These are phyloP conservation scores for Torulaspora maleeae DNA, from an alignment of 805 yeast genomes.

Conservation along the genomic window DNA sequence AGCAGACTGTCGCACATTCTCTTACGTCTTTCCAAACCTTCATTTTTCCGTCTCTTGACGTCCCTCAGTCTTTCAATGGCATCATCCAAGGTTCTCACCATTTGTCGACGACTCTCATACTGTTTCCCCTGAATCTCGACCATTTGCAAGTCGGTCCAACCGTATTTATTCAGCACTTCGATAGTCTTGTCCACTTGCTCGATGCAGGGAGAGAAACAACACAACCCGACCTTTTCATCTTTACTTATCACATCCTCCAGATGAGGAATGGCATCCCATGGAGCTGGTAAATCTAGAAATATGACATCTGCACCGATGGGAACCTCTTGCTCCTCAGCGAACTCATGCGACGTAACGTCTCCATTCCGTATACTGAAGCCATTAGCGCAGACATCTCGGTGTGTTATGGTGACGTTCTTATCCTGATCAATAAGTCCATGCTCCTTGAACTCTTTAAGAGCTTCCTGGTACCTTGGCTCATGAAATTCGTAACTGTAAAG, in stretches of 20 bases:
- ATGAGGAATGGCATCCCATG: slow-evolving; percentile 92
- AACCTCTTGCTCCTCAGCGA: slow-evolving; percentile 26
- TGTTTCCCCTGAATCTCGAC: slow-evolving; percentile 81
- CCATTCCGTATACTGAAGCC: slow-evolving; percentile 58
- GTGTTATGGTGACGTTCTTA: slow-evolving; percentile 62
- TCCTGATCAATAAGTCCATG: slow-evolving; percentile 51
- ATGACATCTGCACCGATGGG: slow-evolving; percentile 54
- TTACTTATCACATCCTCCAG: slow-evolving; percentile 53
- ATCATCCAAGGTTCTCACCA: slow-evolving; percentile 78
- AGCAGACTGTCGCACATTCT: slow-evolving; percentile 28
- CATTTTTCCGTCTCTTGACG: slow-evolving; percentile 65
- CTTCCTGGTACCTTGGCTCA: slow-evolving; percentile 74
- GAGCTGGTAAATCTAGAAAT: slow-evolving; percentile 90
- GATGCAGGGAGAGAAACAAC: slow-evolving; percentile 97
- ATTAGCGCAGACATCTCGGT: slow-evolving; percentile 85
- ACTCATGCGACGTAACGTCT: slow-evolving; percentile 26
- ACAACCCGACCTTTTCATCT: slow-evolving; percentile 57
- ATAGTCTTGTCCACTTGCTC: slow-evolving; percentile 93
- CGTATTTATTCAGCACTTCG: slow-evolving; percentile 62
- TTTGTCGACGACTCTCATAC: slow-evolving; percentile 86
- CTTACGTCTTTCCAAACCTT: slow-evolving; percentile 56
- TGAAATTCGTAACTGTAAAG: slow-evolving; percentile 90
- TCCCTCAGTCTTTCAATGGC: slow-evolving; percentile 75
- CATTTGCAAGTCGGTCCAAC: slow-evolving; percentile 87
- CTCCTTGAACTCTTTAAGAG: slow-evolving; percentile 64